Base-by-base conservation (phyloP, 345 rosid genomes). In the Murraya paniculata region DNA sequence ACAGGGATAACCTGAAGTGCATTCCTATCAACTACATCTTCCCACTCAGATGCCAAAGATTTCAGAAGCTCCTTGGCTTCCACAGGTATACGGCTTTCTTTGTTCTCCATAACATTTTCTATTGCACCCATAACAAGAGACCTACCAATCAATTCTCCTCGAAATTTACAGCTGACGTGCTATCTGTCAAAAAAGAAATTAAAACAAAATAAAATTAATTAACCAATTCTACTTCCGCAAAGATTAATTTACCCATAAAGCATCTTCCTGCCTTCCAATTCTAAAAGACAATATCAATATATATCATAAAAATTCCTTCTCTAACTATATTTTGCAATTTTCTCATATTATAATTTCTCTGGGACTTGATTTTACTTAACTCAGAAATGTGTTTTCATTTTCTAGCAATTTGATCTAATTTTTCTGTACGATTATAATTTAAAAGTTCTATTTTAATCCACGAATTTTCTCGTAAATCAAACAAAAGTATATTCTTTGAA, bases 11-110 rank as follows among this genome's bases (percentile, higher is more conserved):
- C 90, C 81, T 89, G 88, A 79, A 90, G 71, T 22, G 87, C 81
- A 57, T 86, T 80, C 68, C 82, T 69, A 76, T 92, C 97, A 58
- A 89, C 83, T 41, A 83, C 88, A 81, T 93, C 99, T 58, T 93
- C 95, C 94, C 92, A 86, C 71, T 90, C 88, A 1, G 93, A 85
- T 13, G 91, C 98, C 73, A 95, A 78, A 0, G 88, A 80, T 76
- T 70, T 86, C 64, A 95, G 81, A 24, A 89, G 87, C 74, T 86
- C 81, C 85, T 84, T 88, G 19, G 87, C 73, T 77, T 87, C 53
- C 71, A 68, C 74, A 72, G 88, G 83, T 71, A 89, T 28, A 79
- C 78, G 70, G 33, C 50, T 45, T 70, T 36, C 67, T 33, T 19
- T 74, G 39, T 33, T 41, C 48, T 77, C 80, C 1, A 50, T 57